Conservation (phyloP, 495 filamentous ascomycete genomes). For the Pyronema domesticum region DNA sequence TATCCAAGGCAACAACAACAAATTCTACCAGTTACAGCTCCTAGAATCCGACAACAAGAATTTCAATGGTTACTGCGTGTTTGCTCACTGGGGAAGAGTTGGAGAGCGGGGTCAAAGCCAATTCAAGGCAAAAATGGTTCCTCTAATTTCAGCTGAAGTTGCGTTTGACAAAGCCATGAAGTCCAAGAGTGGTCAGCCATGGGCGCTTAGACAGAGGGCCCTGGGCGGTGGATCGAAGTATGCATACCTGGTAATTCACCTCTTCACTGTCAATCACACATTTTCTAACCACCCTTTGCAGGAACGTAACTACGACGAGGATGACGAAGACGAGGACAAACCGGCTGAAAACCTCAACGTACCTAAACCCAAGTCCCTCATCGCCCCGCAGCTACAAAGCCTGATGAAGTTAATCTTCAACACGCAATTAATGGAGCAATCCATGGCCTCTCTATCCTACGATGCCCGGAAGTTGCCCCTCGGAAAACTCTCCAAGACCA, state of each 20-base stretch:
- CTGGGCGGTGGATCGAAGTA: constrained; percentile 50
- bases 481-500: constrained; percentile 63
- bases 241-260: constrained; percentile 46
- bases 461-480: constrained; percentile 62
- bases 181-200: constrained; percentile 51
- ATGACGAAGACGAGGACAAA: constrained; percentile 25
- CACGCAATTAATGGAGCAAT: constrained; percentile 22
- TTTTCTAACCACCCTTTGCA: constrained; percentile 33
- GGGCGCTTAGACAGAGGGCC: constrained; percentile 41
- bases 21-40: constrained; percentile 51
- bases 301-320: constrained; percentile 46
- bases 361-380: constrained; percentile 7
- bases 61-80: constrained; percentile 5
- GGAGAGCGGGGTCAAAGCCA: constrained; percentile 50
- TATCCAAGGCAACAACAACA: constrained; percentile 42
- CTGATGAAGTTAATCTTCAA: constrained; percentile 77
- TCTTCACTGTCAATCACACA: constrained; percentile 16
- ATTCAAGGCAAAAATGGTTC: constrained; percentile 27
- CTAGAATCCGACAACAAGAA: constrained; percentile 11
- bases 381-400: constrained; percentile 40
- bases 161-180: constrained; percentile 61
- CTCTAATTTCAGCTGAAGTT: constrained; percentile 30
- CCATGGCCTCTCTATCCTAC: constrained; percentile 54
- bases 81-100: constrained; percentile 53
- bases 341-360: constrained; percentile 3